Percentiles rank a stretch among this genome's conserved stretches.
These are phyloP conservation scores for Zostera marina DNA, from an alignment of 116 monocot genomes.

Conservation along the genomic window DNA sequence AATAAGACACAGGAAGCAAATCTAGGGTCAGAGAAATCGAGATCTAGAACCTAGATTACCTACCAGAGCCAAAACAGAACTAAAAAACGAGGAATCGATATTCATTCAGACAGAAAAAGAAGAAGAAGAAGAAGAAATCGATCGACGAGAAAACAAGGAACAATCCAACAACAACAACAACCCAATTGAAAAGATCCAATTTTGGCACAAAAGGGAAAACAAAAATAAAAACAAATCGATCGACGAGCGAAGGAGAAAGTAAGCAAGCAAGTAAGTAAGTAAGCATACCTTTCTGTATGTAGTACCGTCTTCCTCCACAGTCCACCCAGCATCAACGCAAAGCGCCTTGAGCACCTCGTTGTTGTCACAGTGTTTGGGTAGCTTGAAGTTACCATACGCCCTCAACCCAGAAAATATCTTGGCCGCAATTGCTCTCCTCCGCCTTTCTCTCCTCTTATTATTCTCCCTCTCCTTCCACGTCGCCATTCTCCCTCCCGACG, in stretches of 20 bases:
- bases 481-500: conserved; percentile 53
- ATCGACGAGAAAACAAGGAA: too few species aligned
- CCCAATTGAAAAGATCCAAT: too few species aligned
- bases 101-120: neutral
- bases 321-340: conserved; percentile 42
- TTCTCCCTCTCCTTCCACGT: conserved; percentile 94
- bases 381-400: conserved; percentile 35
- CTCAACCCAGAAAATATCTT: conserved; percentile 44
- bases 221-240: neutral
- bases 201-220: neutral
- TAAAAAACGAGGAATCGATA: too few species aligned
- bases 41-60: too few species aligned
- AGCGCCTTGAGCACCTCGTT: conserved; percentile 63
- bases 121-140: neutral
- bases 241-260: too few species aligned
- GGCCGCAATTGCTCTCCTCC: conserved; percentile 48
- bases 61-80: too few species aligned
- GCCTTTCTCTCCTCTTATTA: conserved; percentile 75
- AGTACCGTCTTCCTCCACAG: conserved; percentile 47
- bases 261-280: too few species aligned
- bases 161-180: too few species aligned
- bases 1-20: neutral
- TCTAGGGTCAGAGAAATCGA: neutral
- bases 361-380: conserved; percentile 62
- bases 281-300: conserved; percentile 41